Conservation (phyloP, 202 grass and related monocot species). For the Hordeum pubiflorum region DNA sequence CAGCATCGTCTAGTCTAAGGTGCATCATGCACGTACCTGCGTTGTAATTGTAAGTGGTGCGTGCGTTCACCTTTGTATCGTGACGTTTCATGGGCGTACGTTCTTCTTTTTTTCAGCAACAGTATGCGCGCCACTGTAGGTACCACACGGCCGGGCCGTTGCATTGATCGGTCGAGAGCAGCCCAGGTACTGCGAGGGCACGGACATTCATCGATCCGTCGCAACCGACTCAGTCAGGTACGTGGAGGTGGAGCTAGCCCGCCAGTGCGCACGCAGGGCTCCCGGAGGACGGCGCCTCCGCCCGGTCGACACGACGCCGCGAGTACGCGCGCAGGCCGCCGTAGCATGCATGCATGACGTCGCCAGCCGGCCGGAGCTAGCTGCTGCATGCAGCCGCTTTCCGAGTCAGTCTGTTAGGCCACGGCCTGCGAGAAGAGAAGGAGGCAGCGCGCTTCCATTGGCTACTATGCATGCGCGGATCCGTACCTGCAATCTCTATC, state of each 20-base stretch:
- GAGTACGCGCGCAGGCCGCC: neutral
- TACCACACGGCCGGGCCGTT: neutral
- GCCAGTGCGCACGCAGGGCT: neutral
- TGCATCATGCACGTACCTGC: neutral
- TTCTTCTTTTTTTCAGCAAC: neutral
- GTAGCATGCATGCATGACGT: neutral
- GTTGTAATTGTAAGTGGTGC: neutral
- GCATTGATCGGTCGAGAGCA: neutral
- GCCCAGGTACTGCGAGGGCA: neutral
- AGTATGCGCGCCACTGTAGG: neutral
- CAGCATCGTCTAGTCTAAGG: neutral
- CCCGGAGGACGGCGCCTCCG: neutral
- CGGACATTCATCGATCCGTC: constrained; percentile 11
- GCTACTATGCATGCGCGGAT: neutral
- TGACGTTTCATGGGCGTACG: constrained; percentile 4
- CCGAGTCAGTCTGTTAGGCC: neutral
- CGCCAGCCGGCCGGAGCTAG: neutral
- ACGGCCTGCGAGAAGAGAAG: neutral
- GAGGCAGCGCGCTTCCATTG: neutral
- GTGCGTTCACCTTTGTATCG: neutral
- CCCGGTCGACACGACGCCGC: neutral
- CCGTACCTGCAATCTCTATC: neutral
- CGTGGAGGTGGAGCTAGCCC: neutral
- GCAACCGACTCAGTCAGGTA: neutral
- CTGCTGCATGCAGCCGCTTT: neutral